phyloP scores from a whole-genome alignment of 148 eudicot species.

The Rhododendron henanense region DNA sequence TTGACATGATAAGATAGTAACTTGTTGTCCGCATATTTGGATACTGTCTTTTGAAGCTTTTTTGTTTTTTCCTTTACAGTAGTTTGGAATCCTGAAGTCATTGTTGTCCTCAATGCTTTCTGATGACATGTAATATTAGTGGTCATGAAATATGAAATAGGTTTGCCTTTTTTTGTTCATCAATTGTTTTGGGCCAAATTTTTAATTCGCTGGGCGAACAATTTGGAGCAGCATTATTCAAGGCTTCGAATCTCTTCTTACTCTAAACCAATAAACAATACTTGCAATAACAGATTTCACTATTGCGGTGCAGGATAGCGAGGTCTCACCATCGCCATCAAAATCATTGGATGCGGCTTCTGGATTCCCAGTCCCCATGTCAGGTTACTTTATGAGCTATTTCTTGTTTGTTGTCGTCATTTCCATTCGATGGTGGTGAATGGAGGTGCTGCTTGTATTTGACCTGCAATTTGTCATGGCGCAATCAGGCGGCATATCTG shows the following conservation, averaged over 20 bases:
- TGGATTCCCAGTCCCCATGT: not conserved
- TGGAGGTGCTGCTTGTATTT: not conserved
- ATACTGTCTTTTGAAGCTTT: not conserved
- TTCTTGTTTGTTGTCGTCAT: not conserved
- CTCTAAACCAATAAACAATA: not conserved
- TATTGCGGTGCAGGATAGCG: not conserved
- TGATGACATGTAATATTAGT: not conserved
- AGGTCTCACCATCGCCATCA: not conserved
- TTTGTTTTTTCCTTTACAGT: not conserved
- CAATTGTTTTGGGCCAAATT: not conserved
- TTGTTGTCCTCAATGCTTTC: not conserved
- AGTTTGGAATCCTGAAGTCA: not conserved
- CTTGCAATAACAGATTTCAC: not conserved
- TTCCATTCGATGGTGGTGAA: not conserved
- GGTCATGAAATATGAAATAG: not conserved
- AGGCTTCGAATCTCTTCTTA: not conserved
- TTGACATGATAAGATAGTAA: too few relatives aligned
- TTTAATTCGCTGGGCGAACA: not conserved
- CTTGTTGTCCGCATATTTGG: not conserved
- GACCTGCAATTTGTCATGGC: not conserved
- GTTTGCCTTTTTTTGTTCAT: not conserved
- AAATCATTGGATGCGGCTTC: not conserved
- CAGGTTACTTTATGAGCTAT: slow-evolving; percentile 5
- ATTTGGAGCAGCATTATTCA: not conserved
- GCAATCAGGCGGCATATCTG: not conserved